Evolutionary conservation across 257 asterid genomes (phyloP), one percentile per base, ranked within the genome.

Genomic region (Solanum bulbocastanum): DNA sequence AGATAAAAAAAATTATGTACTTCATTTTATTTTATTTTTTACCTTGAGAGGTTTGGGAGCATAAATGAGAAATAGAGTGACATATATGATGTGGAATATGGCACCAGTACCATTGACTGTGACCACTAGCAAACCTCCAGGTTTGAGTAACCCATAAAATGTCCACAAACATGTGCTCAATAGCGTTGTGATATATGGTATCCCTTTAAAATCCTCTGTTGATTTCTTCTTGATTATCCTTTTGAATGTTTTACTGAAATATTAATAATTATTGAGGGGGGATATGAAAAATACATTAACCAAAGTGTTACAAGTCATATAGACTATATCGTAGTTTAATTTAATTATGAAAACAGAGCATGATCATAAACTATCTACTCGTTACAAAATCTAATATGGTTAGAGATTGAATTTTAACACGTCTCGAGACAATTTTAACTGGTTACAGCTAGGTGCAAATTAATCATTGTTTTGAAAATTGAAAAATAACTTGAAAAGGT

Each of bases 51-150:
- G 56, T 72, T 75, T 88, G 1, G 98, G 93, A 84, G 96, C 95
- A 46, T 94, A 96, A 2, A 92, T 10, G 46, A 95, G 91, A 89
- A 92, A 96, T 82, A 96, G 90, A 52, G 88, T 0, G 76, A 96
- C 96, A 76, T 92, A 96, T 84, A 89, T 5, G 16, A 93, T 52
- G 88, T 96, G 98, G 25, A 93, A 22, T 18, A 91, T 87, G n/a
- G 90, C 94, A 5, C 98, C 98, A 39, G 90, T 89, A 1, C 93
- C 94, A 60, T 95, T 95, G 65, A 94, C 96, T 1, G 98, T 95
- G 75, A 91, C 88, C 8, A 95, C 83, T 2, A 94, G 91, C 88
- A 94, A 76, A 33, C 94, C 97, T 4, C 88, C 96, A 1, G 96
- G 90, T 91, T 94, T 93, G 3, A 94, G 86, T 0, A 94, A 27